Conservation (phyloP, 306 rosid species). For the Quercus ilex region DNA sequence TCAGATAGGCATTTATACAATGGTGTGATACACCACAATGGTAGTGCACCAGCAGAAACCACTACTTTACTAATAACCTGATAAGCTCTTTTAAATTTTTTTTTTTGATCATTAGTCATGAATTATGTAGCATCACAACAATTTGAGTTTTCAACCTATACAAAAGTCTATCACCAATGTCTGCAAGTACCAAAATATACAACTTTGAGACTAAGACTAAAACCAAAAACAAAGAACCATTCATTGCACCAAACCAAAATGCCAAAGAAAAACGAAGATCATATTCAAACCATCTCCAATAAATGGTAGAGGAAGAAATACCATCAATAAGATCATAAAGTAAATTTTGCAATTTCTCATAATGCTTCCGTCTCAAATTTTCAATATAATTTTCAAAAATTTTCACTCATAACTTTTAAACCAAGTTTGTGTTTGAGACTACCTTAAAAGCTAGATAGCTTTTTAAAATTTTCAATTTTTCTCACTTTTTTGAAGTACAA, state of each 20-base stretch:
- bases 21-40: not conserved
- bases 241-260: too few species aligned
- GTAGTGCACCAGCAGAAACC: not conserved
- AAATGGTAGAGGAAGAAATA: not conserved
- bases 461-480: too few species aligned
- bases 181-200: too few species aligned
- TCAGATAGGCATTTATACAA: too few species aligned
- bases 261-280: not conserved
- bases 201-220: too few species aligned
- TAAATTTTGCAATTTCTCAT: not conserved
- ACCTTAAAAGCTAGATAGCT: too few species aligned
- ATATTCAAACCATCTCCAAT: not conserved
- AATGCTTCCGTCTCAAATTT: not conserved
- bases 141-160: too few species aligned
- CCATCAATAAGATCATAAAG: not conserved
- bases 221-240: too few species aligned
- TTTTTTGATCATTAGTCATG: not conserved
- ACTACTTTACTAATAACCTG: not conserved
- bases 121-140: not conserved
- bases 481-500: too few species aligned
- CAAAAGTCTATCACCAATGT: too few species aligned
- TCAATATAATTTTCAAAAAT: not conserved
- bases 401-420: too few species aligned
- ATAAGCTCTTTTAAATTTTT: not conserved
- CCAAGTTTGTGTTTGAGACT: too few species aligned